Percentiles rank a stretch among this genome's conserved stretches.
Conservation (phyloP, 1,284 basidiomycete species). For the Pascua sp. region DNA sequence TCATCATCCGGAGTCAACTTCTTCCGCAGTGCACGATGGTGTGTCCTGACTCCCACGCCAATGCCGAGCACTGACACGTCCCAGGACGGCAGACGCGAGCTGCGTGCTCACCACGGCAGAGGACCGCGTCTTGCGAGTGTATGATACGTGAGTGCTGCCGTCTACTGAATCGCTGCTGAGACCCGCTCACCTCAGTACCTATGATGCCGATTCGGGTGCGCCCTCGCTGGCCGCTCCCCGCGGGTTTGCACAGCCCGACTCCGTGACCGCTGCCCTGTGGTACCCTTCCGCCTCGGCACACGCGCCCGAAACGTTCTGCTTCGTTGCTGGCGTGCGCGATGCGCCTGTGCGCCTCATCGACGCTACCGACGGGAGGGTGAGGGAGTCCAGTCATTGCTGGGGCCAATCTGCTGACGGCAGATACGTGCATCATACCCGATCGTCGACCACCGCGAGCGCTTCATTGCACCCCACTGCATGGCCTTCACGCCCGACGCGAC, state of each 20-base stretch:
- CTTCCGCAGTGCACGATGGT: slow-evolving; percentile 42
- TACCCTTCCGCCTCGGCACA: slow-evolving; percentile 66
- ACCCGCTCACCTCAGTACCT: not conserved
- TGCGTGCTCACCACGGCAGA: slow-evolving; percentile 42
- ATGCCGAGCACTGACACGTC: slow-evolving; percentile 5
- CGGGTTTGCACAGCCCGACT: slow-evolving; percentile 58
- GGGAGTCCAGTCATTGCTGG: slow-evolving; percentile 22
- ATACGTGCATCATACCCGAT: slow-evolving; percentile 85
- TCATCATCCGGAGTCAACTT: slow-evolving; percentile 26
- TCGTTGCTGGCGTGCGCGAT: slow-evolving; percentile 73
- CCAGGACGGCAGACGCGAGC: slow-evolving; percentile 42
- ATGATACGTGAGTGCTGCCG: slow-evolving; percentile 25
- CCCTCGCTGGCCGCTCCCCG: slow-evolving; percentile 5
- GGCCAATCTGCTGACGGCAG: slow-evolving; percentile 48
- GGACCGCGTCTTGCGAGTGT: slow-evolving; percentile 36
- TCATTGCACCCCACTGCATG: slow-evolving; percentile 76
- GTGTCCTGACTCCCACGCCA: slow-evolving; percentile 1
- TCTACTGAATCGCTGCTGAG: not conserved
- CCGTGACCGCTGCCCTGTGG: slow-evolving; percentile 73
- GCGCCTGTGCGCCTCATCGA: slow-evolving; percentile 77
- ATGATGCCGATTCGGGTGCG: too few species aligned
- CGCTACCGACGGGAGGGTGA: slow-evolving; percentile 68
- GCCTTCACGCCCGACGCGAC: slow-evolving; percentile 56
- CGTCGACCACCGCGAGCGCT: slow-evolving; percentile 82
- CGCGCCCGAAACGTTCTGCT: slow-evolving; percentile 68